Percentiles rank a stretch among this genome's conserved stretches.
These are phyloP conservation scores for Tetrapyrgos nigripes DNA, from an alignment of 1,284 basidiomycete species.

Conservation along the genomic window DNA sequence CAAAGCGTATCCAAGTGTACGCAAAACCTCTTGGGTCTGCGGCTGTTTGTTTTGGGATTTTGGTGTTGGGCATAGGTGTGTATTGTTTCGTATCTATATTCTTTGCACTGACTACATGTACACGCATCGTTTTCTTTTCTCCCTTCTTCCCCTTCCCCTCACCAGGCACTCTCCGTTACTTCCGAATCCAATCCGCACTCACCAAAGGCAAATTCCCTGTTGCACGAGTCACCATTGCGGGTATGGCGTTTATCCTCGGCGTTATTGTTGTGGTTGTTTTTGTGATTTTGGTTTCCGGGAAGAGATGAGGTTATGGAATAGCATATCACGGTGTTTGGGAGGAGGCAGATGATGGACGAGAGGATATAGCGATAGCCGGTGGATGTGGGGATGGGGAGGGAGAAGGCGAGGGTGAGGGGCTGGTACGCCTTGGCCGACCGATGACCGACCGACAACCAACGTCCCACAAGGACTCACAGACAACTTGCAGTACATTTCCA, in stretches of 20 bases:
- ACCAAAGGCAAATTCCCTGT: constrained; percentile 62
- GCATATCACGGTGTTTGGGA: too few relatives aligned
- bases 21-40: constrained; percentile 62
- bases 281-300: constrained; percentile 49
- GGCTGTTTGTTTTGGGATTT: constrained; percentile 56
- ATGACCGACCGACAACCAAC: too few relatives aligned
- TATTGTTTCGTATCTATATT: background rate
- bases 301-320: constrained; percentile 6
- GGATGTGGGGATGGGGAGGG: too few relatives aligned
- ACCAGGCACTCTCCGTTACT: constrained; percentile 60
- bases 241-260: constrained; percentile 50
- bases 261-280: constrained; percentile 57
- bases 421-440: too few relatives aligned
- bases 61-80: constrained; percentile 57
- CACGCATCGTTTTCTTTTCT: background rate
- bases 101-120: background rate
- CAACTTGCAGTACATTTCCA: too few relatives aligned
- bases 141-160: background rate
- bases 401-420: too few relatives aligned
- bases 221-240: constrained; percentile 50
- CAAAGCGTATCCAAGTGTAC: constrained; percentile 30
- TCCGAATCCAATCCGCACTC: constrained; percentile 59
- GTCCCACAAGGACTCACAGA: too few relatives aligned
- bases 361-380: too few relatives aligned
- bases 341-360: too few relatives aligned